Evolutionary conservation across 352 stramenopile species (phyloP).

Genomic region (Phytophthora capsici): DNA sequence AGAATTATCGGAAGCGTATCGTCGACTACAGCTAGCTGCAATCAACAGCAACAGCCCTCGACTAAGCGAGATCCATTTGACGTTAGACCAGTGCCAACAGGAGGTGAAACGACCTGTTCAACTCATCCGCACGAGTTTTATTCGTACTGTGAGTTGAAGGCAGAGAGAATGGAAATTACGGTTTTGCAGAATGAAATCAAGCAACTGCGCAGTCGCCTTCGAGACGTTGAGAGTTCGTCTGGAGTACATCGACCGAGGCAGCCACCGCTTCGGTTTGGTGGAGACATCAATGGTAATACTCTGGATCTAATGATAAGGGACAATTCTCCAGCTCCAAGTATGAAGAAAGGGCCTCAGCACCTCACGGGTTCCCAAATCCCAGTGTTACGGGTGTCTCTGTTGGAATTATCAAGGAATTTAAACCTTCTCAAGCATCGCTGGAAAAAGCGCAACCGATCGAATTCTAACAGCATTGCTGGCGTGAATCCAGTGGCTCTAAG

Average conservation of each 20-base stretch:
- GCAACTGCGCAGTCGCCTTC: conserved; percentile 47
- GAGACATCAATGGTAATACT: not conserved
- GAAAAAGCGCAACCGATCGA: conserved; percentile 59
- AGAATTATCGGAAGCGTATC: conserved; percentile 69
- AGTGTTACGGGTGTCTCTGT: conserved; percentile 69
- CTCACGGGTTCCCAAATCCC: conserved; percentile 55
- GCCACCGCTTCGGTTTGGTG: conserved; percentile 17
- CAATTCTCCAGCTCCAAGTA: not conserved
- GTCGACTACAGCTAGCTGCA: conserved; percentile 56
- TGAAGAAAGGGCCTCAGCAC: conserved; percentile 30
- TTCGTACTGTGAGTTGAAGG: conserved; percentile 68
- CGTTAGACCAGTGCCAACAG: conserved; percentile 68
- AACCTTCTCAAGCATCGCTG: conserved; percentile 69
- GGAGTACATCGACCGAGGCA: conserved; percentile 21
- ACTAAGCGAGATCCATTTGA: conserved; percentile 64
- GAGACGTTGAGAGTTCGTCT: conserved; percentile 25
- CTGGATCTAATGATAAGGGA: conserved; percentile 23
- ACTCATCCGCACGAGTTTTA: conserved; percentile 70
- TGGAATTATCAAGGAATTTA: conserved; percentile 77
- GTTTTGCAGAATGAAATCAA: conserved; percentile 62
- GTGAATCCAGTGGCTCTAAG: conserved; percentile 65
- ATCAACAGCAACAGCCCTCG: conserved; percentile 53
- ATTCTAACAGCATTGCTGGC: conserved; percentile 24
- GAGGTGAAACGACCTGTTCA: conserved; percentile 73
- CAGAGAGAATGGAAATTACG: conserved; percentile 55